Percentiles rank a stretch among this genome's conserved stretches.
These are phyloP conservation scores for Beauveria sp. DNA, from an alignment of 2,329 filamentous ascomycete genomes.

Conservation along the genomic window DNA sequence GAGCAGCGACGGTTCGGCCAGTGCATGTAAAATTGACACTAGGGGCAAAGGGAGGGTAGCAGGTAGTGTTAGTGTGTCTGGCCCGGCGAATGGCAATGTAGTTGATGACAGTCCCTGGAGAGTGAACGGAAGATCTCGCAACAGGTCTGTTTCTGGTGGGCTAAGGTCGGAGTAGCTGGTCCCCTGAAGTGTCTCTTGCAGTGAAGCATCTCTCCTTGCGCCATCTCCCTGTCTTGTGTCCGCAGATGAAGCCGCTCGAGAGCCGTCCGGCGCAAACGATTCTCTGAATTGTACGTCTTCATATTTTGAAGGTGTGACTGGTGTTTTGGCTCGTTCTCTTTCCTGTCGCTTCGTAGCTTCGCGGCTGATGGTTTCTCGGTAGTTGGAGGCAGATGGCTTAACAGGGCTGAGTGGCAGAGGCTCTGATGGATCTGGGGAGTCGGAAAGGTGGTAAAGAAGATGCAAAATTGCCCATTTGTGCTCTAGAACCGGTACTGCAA, in stretches of 20 bases:
- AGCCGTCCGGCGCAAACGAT: constrained; percentile 46
- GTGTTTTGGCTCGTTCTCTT: constrained; percentile 29
- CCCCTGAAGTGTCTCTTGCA: constrained; percentile 51
- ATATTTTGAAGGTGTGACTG: constrained; percentile 22
- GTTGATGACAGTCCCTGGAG: constrained; percentile 86
- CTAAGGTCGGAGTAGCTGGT: constrained; percentile 49
- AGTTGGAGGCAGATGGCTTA: constrained; percentile 31
- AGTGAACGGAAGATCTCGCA: constrained; percentile 84
- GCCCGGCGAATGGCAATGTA: constrained; percentile 67
- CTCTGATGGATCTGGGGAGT: constrained; percentile 51
- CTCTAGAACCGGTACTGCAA: constrained; percentile 84
- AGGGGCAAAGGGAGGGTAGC: constrained; percentile 73
- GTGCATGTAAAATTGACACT: constrained; percentile 75
- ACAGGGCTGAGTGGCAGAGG: constrained; percentile 39
- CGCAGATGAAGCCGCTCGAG: constrained; percentile 37
- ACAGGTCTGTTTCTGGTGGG: constrained; percentile 57
- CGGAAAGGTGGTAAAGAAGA: constrained; percentile 76
- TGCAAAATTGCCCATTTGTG: constrained; percentile 98
- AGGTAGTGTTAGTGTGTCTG: constrained; percentile 67
- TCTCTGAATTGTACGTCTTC: constrained; percentile 45
- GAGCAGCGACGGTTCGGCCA: constrained; percentile 89
- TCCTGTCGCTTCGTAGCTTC: constrained; percentile 30
- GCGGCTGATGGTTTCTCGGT: constrained; percentile 29
- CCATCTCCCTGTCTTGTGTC: constrained; percentile 27
- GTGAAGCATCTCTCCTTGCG: constrained; percentile 41